Base-by-base conservation (phyloP, 352 stramenopile genomes). In the Globisporangium spinosum region DNA sequence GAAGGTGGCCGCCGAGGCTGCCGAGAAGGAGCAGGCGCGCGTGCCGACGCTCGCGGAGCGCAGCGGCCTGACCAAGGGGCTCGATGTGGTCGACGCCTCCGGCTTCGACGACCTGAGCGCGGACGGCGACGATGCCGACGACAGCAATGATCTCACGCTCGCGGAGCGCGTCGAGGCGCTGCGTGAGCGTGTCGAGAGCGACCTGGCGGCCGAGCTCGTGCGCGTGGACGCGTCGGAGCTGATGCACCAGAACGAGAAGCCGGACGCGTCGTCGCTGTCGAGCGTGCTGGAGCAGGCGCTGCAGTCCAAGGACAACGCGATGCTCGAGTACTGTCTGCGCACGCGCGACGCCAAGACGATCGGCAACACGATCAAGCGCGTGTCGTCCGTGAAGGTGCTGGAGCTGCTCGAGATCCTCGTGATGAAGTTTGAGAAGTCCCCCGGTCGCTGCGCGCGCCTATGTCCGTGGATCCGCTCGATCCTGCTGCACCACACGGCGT, bases 271-370 rank as follows among this genome's bases (percentile, higher is more conserved):
- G 57, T 95, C 88, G 23, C 79, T 95, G 35, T 85, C 86, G 53
- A 87, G 78, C 73, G 82, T 95, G 40, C 71, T 95, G 12, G 86
- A 94, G 69, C 88, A 95, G 71, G 86, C 88, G 22, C 72, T 95
- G 43, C 86, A 95, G 73, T 86, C 88, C 43, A 91, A 92, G 66
- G 88, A 95, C 83, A 94, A 94, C 55, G 86, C 86, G 40, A 86
- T 94, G 66, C 72, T 95, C 10, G 88, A 95, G 74, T 91, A 94
- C 70, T 91, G 83, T 67, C 68, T 95, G 60, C 82, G 86, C 55
- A 89, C 83, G 45, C 85, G 83, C 51, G 88, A 95, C 68, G 49
- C 65, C 40, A 95, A 95, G 72, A 80, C 91, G 32, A 85, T 95
- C 35, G 69, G 67, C 25, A 82, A 86, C 56, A 95, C 88, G 62